phyloP scores from a whole-genome alignment of 108 stramenopile species.

The Nitzschia sp. region DNA sequence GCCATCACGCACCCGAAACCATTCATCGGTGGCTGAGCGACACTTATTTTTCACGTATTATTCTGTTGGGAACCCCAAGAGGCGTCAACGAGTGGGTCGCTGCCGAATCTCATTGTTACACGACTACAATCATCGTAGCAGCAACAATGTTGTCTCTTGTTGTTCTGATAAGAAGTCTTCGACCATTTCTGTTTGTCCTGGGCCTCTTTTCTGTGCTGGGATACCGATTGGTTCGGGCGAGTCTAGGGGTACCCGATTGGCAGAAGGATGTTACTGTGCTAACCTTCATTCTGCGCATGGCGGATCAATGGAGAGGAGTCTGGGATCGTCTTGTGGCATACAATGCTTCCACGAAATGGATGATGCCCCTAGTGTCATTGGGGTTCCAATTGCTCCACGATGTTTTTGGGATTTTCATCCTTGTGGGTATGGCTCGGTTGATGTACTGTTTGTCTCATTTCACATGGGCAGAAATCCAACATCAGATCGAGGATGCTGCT shows the following conservation, averaged over 20 bases:
- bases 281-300: neutral
- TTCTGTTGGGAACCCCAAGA: too few relatives aligned
- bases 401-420: conserved; percentile 7
- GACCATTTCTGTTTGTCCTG: neutral
- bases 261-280: neutral
- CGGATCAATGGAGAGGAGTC: neutral
- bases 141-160: neutral
- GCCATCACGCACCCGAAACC: too few relatives aligned
- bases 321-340: conserved; percentile 1
- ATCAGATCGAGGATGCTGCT: neutral
- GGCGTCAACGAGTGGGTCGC: too few relatives aligned
- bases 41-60: too few relatives aligned
- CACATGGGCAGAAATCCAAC: conserved; percentile 8
- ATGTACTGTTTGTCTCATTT: conserved; percentile 22
- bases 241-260: neutral
- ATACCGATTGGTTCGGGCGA: neutral
- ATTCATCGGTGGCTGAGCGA: too few relatives aligned
- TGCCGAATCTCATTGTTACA: too few relatives aligned
- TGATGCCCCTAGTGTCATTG: neutral
- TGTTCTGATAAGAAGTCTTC: conserved; percentile 3
- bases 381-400: conserved; percentile 7
- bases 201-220: neutral
- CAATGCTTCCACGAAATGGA: neutral
- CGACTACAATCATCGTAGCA: too few relatives aligned
- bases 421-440: conserved; percentile 6